Conservation (phyloP, 169 alveolate species). For the Theileria orientalis region DNA sequence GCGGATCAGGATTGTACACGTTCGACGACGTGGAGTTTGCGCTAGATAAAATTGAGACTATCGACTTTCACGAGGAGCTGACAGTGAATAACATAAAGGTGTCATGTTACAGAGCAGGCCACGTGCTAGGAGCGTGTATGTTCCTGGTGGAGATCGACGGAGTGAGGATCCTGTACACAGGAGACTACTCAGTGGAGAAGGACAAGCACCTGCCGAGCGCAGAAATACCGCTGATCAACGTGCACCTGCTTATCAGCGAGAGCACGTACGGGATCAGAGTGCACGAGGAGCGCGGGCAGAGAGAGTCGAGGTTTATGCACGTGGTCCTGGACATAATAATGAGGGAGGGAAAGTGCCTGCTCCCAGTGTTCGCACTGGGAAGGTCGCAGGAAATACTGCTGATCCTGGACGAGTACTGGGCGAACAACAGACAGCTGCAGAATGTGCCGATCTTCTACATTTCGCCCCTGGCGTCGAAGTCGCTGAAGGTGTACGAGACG, state of each 20-base stretch:
- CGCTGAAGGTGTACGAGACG: constrained; percentile 92
- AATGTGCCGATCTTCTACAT: constrained; percentile 93
- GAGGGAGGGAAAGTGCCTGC: constrained; percentile 90
- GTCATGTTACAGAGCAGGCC: constrained; percentile 97
- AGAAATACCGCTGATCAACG: constrained; percentile 91
- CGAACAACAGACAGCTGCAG: constrained; percentile 84
- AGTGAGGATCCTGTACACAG: constrained; percentile 96
- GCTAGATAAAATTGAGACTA: constrained; percentile 82
- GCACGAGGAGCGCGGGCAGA: constrained; percentile 93
- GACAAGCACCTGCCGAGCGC: constrained; percentile 96
- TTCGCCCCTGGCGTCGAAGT: constrained; percentile 92
- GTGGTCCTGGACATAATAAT: constrained; percentile 75
- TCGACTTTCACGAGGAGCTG: constrained; percentile 92
- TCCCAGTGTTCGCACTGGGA: constrained; percentile 94
- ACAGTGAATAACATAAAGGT: constrained; percentile 89
- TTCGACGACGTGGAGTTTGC: constrained; percentile 91
- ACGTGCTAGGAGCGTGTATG: constrained; percentile 99
- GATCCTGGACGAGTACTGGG: constrained; percentile 96
- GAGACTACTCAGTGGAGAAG: constrained; percentile 95
- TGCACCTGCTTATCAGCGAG: constrained; percentile 96
- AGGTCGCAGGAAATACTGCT: constrained; percentile 95
- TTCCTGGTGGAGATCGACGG: constrained; percentile 96
- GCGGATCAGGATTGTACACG: constrained; percentile 82
- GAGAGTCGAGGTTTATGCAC: constrained; percentile 91
- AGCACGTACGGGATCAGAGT: constrained; percentile 95